Base-by-base conservation (phyloP, 2,329 filamentous ascomycete genomes). In the Xylaria hypoxylon region DNA sequence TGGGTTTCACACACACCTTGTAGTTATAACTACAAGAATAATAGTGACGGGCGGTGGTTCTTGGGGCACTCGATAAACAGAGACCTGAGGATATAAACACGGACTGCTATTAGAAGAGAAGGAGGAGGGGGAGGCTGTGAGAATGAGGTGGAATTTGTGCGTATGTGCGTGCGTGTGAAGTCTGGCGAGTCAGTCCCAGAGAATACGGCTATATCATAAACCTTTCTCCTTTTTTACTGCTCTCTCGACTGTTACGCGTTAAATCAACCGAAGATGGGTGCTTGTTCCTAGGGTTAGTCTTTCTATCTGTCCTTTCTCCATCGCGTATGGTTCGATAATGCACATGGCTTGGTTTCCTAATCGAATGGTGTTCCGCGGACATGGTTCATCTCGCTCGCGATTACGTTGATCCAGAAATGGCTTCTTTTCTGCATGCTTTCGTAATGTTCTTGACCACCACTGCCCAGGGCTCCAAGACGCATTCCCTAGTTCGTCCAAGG, bases 121-220 rank as follows among this genome's bases (percentile, higher is more conserved):
- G 56, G 62, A 66, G 57, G 63, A 66, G 56, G 64, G 47, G 63
- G 64, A 48, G 63, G 67, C 71, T 75, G 72, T 42, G 62, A 40
- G 42, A 47, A 65, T 62, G 65, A 56, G 35, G 52, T 53, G 66
- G 44, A 35, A 56, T 58, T 50, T 75, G 68, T 73, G 71, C 71
- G 77, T 76, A 67, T 72, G 73, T 67, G 73, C 74, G 75, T 72
- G 77, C 75, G 77, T 75, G 72, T 77, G 77, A 76, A 76, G 77
- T 77, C 77, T 77, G 77, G 74, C 74, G 73, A 77, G 74, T 73
- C 73, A 72, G 66, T 71, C 69, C 71, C 68, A 72, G 74, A 77
- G 76, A 79, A 76, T 79, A 80, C 77, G 77, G 77, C 78, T 81
- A 81, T 80, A 81, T 81, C 77, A 82, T 83, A 81, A 77, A 82